Base-by-base conservation (phyloP, 2,329 filamentous ascomycete species). In the Pseudofabraea citricarpa region DNA sequence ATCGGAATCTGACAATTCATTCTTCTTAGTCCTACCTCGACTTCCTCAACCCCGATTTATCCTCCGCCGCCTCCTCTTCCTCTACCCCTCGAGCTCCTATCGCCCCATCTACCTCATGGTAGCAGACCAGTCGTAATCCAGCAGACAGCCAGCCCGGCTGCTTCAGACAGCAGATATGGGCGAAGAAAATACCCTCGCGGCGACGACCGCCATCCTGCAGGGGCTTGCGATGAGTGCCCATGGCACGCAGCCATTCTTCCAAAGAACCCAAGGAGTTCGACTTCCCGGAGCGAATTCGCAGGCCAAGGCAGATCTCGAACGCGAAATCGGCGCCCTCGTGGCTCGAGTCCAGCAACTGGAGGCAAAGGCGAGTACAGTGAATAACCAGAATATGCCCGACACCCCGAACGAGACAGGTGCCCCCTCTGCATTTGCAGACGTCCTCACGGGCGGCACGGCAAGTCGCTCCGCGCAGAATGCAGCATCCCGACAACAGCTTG, bases 271-370 rank as follows among this genome's bases (percentile, higher is more conserved):
- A 35, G 51, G 45, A 53, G 74, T 91, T 59, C 77, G 75, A 50
- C 75, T 97, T 19, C 90, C 91, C 12, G 93, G 93, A 46, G 75
- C 79, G 45, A 77, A 89, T 46, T 85, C 79, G 35, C 67, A 79
- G 26, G 85, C 85, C 53, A 97, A 97, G 69, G 74, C 78, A 53
- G 76, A 76, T 23, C 79, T 97, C 48, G 90, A 97, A 68, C 74
- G 76, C 47, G 91, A 97, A 68, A 77, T 98, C 45, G 79, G 84
- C 40, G 84, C 87, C 44, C 77, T 97, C 51, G 79, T 84, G 47
- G 70, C 82, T 49, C 77, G 93, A 54, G 81, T 97, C 54, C 85
- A 90, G 52, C 81, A 83, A 52, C 79, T 97, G 55, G 90, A 97
- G 71, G 80, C 81, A 55, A 85, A 85, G 67, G 85, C 87, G 52